Conservation (phyloP, 345 rosid species). For the Euclidium syriacum region DNA sequence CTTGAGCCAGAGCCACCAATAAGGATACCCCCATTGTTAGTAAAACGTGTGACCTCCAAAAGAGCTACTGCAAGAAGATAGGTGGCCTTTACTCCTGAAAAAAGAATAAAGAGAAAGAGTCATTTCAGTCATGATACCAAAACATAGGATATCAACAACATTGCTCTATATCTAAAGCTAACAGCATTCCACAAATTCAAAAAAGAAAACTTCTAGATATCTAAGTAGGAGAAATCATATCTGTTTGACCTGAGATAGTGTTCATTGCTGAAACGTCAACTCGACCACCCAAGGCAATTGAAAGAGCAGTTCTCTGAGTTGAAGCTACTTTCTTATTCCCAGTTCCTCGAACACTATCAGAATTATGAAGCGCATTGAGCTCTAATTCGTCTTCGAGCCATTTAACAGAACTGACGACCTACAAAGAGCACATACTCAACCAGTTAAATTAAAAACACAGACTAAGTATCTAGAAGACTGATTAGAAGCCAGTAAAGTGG, state of each 20-base stretch:
- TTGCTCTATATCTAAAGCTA: constrained; percentile 61
- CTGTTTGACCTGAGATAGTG: constrained; percentile 71
- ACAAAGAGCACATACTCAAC: constrained; percentile 14
- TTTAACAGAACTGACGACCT: constrained; percentile 98
- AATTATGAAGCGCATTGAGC: constrained; percentile 92
- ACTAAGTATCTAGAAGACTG: neutral
- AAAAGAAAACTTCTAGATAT: neutral
- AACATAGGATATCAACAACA: constrained; percentile 62
- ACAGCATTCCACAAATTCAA: constrained; percentile 3
- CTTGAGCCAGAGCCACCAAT: constrained; percentile 67
- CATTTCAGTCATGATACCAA: constrained; percentile 71
- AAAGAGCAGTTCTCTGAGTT: constrained; percentile 82
- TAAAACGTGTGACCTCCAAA: constrained; percentile 89
- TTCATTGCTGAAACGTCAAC: constrained; percentile 84
- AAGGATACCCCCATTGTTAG: constrained; percentile 97
- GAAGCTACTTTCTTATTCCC: constrained; percentile 93
- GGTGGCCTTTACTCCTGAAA: constrained; percentile 93
- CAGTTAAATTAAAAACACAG: neutral
- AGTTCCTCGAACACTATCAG: constrained; percentile 86
- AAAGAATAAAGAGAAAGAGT: neutral
- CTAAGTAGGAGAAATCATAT: neutral
- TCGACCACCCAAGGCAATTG: constrained; percentile 90
- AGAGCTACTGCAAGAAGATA: constrained; percentile 99
- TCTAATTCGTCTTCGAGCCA: constrained; percentile 99
- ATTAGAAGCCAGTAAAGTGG: neutral